Percentiles rank a stretch among this genome's conserved stretches.
phyloP scores from a whole-genome alignment of 345 rosid species.

The Eucalyptus marginata region DNA sequence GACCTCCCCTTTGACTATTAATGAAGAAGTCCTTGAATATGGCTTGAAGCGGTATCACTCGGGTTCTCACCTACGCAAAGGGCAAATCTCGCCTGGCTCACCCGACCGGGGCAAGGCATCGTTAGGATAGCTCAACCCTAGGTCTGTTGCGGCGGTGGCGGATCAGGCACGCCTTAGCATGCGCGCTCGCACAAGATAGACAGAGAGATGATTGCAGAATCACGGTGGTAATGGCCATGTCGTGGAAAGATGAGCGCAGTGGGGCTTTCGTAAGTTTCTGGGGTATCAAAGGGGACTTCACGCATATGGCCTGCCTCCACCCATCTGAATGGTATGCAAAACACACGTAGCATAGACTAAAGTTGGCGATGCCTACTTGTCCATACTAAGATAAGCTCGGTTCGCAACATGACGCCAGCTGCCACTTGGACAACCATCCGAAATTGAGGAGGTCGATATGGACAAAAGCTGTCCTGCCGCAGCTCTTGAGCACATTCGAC shows the following conservation, averaged over 20 bases:
- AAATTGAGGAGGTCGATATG: not conserved
- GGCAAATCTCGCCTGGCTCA: not conserved
- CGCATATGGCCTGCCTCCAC: not conserved
- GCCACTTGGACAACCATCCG: not conserved
- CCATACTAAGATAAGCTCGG: not conserved
- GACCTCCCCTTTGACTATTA: too few relatives aligned
- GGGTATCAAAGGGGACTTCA: not conserved
- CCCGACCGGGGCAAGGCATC: too few relatives aligned
- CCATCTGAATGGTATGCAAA: not conserved
- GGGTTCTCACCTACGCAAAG: not conserved
- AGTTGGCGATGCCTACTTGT: not conserved
- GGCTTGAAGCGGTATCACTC: not conserved
- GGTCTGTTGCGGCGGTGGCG: accelerated
- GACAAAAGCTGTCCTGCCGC: not conserved
- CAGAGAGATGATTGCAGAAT: not conserved
- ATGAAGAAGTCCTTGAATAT: not conserved
- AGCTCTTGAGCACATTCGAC: not conserved
- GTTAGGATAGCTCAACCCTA: not conserved
- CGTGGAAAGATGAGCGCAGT: not conserved
- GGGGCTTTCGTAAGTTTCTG: not conserved
- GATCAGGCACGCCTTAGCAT: not conserved
- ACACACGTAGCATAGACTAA: not conserved
- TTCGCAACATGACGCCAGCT: not conserved
- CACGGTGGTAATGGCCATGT: not conserved
- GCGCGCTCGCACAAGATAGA: not conserved